Conservation (phyloP, 768 basidiomycete species). For the Russula emetica region DNA sequence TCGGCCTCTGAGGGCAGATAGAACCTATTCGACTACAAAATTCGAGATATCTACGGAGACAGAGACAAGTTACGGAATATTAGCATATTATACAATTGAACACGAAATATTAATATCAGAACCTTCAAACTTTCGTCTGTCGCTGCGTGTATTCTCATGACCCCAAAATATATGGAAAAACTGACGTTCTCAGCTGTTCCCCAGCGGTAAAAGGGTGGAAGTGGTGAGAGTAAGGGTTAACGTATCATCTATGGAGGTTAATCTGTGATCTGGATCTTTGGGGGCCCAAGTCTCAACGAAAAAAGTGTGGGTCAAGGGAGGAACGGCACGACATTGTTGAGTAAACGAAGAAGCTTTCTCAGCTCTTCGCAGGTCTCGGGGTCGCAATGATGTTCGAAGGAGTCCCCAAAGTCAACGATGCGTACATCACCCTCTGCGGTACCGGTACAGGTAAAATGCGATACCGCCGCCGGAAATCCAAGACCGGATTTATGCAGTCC, state of each 20-base stretch:
- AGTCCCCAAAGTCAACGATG: conserved; percentile 17
- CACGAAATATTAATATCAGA: neutral
- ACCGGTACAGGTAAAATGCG: conserved; percentile 6
- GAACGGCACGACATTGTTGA: neutral
- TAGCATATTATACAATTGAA: neutral
- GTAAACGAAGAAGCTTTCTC: conserved; percentile 8
- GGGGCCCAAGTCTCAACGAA: neutral
- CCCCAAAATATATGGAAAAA: neutral
- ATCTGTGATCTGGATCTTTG: neutral
- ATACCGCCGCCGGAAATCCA: conserved; percentile 10
- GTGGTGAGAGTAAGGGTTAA: too few species aligned
- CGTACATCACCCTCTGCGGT: neutral
- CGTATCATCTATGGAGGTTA: neutral
- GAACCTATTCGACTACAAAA: neutral
- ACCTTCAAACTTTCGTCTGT: too few species aligned
- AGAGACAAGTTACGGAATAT: neutral
- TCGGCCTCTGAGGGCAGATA: conserved; percentile 9
- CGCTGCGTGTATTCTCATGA: too few species aligned
- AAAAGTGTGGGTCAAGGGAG: neutral
- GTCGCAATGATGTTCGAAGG: conserved; percentile 11
- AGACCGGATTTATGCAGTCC: conserved; percentile 8
- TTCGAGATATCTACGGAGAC: neutral
- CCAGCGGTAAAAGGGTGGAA: too few species aligned
- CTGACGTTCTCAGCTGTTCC: too few species aligned
- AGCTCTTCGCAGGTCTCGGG: conserved; percentile 13